phyloP scores from a whole-genome alignment of 345 rosid species.

The Clausena lansium region DNA sequence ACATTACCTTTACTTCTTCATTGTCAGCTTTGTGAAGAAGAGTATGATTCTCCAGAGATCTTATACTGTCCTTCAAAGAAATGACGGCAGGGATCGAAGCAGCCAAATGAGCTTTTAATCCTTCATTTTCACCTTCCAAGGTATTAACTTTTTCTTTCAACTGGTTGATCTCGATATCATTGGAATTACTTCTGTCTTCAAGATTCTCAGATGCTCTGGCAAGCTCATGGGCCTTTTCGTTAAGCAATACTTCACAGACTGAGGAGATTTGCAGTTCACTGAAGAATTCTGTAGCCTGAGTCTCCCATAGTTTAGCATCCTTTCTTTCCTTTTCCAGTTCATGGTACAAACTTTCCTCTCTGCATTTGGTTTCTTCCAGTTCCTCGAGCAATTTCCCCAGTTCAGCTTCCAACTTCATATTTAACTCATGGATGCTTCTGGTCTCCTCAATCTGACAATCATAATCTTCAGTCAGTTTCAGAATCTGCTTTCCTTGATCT shows the following conservation, averaged over 20 bases:
- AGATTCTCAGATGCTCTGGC: constrained; percentile 41
- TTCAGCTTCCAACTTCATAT: constrained; percentile 47
- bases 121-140: constrained; percentile 59
- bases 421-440: constrained; percentile 33
- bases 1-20: constrained; percentile 50
- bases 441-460: constrained; percentile 48
- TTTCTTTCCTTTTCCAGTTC: constrained; percentile 46
- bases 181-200: constrained; percentile 35
- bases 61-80: constrained; percentile 55
- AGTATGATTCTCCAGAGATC: constrained; percentile 60
- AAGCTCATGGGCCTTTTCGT: constrained; percentile 60
- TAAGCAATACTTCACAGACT: constrained; percentile 52
- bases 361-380: constrained; percentile 42
- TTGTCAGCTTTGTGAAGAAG: constrained; percentile 27
- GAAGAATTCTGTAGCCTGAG: constrained; percentile 48
- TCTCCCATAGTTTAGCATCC: constrained; percentile 57
- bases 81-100: constrained; percentile 52
- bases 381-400: constrained; percentile 41
- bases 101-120: constrained; percentile 47
- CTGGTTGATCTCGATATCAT: constrained; percentile 44
- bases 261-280: constrained; percentile 52
- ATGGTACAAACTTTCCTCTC: constrained; percentile 49
- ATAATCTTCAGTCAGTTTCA: constrained; percentile 51
- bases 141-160: constrained; percentile 56
- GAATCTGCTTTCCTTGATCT: constrained; percentile 47